Evolutionary conservation across 164 flowering plant genomes (phyloP), one percentile per base, ranked within the genome.

Genomic region (Protea cynaroides): DNA sequence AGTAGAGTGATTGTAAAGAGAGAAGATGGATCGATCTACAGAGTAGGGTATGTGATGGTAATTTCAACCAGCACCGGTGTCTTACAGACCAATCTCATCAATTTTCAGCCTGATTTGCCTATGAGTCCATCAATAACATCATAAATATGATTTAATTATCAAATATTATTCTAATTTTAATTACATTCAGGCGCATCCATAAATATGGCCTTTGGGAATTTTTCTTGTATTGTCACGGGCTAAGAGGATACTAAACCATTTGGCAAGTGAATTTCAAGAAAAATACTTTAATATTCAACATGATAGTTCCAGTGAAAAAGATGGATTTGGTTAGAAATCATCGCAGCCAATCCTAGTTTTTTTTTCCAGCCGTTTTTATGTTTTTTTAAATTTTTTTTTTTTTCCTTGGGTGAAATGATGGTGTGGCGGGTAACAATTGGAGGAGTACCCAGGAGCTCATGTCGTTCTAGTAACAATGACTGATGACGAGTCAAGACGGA

Each of bases 31-130:
- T 46, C 65, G 0, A 25, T 69, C 7, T 81, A 77, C 65, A 58
- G 66, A 37, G 75, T 78, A 14, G 68, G 47, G 0, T 73, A 69
- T 37, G 80, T 62, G 19, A 79, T 81, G 70, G 72, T n/a, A n/a
- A n/a, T 79, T 6, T 79, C 85, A 3, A 75, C 63, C 12, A 79
- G 85, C 52, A 64, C 79, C 29, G 85, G 85, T 14, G 85, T 79
- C 14, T 75, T 81, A 4, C 78, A 81, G 59, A 77, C 78, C 25
- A 69, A 77, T 10, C 85, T 81, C 67, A 81, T 81, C 65, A 55
- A 61, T 11, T 81, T 81, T 25, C 37, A 57, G 40, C 83, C 85
- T 1, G 63, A 65, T 61, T 62, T 79, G 19, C 82, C 85, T 23
- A 82, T 81, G 5, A 14, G 64, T 61, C 18, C 46, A 40, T 12